Evolutionary conservation across 768 basidiomycete species (phyloP).

Genomic region (Mycena polygramma): DNA sequence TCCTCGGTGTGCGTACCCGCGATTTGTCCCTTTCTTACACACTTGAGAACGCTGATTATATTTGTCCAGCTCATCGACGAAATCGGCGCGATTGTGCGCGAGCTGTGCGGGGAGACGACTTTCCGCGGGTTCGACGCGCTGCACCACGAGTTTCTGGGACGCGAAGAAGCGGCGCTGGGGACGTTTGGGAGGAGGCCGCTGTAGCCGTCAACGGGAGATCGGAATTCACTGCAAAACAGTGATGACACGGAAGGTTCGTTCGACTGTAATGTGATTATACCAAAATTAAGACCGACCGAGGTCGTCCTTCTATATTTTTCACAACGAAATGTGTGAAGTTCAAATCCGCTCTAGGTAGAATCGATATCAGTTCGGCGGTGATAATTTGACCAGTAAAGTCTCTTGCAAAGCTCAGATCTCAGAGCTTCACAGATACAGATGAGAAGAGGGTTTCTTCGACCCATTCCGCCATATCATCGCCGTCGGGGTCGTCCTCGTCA

Average conservation of each 20-base stretch:
- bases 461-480: conserved; percentile 10
- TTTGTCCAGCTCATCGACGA: conserved; percentile 54
- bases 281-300: too few relatives aligned
- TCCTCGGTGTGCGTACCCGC: conserved; percentile 55
- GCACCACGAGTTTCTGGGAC: conserved; percentile 52
- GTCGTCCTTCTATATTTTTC: too few relatives aligned
- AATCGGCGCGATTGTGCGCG: conserved; percentile 53
- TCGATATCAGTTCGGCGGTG: too few relatives aligned
- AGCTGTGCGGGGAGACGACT: conserved; percentile 57
- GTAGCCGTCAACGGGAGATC: neutral
- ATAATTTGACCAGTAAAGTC: too few relatives aligned
- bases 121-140: conserved; percentile 55
- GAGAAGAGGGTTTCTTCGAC: conserved; percentile 2
- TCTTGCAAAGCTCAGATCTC: too few relatives aligned
- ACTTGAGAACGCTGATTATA: neutral
- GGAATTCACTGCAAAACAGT: too few relatives aligned
- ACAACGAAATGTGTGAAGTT: too few relatives aligned
- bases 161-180: conserved; percentile 53
- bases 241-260: too few relatives aligned
- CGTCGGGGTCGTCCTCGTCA: conserved; percentile 1
- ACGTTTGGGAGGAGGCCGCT: neutral
- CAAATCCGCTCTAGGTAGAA: too few relatives aligned
- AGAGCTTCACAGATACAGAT: too few relatives aligned
- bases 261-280: too few relatives aligned
- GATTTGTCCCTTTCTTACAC: neutral